Conservation (phyloP, 2,329 filamentous ascomycete genomes). For the Trichoderma arundinaceum region DNA sequence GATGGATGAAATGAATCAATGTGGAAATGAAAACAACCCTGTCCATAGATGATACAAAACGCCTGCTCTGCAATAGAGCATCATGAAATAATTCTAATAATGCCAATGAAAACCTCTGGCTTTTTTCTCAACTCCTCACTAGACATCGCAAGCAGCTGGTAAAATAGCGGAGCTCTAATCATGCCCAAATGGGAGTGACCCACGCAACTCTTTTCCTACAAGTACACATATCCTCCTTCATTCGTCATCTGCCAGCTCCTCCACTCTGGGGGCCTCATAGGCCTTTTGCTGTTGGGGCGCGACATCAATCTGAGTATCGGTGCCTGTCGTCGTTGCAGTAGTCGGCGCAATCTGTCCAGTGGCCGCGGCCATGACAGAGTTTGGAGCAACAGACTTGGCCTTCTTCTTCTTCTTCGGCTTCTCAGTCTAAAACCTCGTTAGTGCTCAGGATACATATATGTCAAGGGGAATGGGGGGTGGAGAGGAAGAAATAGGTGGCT, state of each 20-base stretch:
- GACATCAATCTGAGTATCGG: constrained; percentile 59
- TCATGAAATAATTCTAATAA: constrained; percentile 15
- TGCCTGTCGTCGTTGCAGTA: constrained; percentile 62
- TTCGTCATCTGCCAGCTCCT: constrained; percentile 60
- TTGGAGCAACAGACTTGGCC: constrained; percentile 48
- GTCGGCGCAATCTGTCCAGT: constrained; percentile 60
- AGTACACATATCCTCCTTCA: constrained; percentile 37
- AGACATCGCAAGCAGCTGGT: background rate
- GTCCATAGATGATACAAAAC: constrained; percentile 25
- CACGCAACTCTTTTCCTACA: constrained; percentile 5
- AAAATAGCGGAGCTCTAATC: background rate
- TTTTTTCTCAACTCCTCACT: background rate
- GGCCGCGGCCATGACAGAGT: constrained; percentile 56
- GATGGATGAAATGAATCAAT: background rate
- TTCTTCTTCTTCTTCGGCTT: constrained; percentile 64
- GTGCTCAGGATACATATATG: background rate
- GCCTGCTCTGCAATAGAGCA: constrained; percentile 12
- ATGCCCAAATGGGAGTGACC: background rate
- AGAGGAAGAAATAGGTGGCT: constrained; percentile 40
- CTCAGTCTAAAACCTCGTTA: constrained; percentile 40
- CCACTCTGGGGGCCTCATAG: constrained; percentile 59
- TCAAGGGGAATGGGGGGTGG: background rate
- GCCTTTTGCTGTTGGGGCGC: constrained; percentile 47
- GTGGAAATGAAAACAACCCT: constrained; percentile 3
- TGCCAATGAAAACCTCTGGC: constrained; percentile 17